Base-by-base conservation (phyloP, 2,329 filamentous ascomycete genomes). In the Ascocoryne sarcoides region DNA sequence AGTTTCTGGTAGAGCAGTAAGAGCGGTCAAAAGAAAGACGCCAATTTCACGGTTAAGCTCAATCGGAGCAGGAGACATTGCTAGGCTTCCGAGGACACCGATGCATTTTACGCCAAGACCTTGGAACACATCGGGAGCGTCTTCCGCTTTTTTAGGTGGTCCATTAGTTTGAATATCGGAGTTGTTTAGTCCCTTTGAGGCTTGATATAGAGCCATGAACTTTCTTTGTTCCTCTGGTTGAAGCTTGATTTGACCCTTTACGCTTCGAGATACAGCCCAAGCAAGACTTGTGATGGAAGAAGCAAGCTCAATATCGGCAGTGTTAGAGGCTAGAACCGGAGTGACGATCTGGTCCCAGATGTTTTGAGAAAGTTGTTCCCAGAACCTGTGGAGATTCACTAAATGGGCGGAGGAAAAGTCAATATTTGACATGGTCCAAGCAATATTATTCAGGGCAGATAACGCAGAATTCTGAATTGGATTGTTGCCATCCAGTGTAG, bases 131-230 rank as follows among this genome's bases (percentile, higher is more conserved):
- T 81, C 76, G 2, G 53, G 46, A 29, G 60, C 54, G 15, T 60
- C 55, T 19, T 45, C 44, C 10, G 41, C 8, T 32, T 43, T 33
- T 23, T 44, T 48, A 38, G 52, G 43, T 4, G 37, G 4, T 4
- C 36, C 39, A 18, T 47, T 50, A 10, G 49, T 37, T 26, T 45
- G 35, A 26, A 12, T 7, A 12, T 7, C 7, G 23, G 23, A 26
- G 7, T 7, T 7, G 23, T 26, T 26, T 7, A 12, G 12, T 26
- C 23, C 23, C 52, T 65, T 70, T 16, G 75, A 75, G 17, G 75
- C 76, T 36, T 77, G 72, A 58, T 80, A 82, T 17, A 83, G 66
- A 9, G 76, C 65, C 53, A 83, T 79, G 61, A 83, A 82, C 48
- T 73, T 76, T 46, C 66, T 66, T 46, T 77, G 75, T 58, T 82